phyloP scores from a whole-genome alignment of 768 basidiomycete genomes.

The Tricholoma saponaceum region DNA sequence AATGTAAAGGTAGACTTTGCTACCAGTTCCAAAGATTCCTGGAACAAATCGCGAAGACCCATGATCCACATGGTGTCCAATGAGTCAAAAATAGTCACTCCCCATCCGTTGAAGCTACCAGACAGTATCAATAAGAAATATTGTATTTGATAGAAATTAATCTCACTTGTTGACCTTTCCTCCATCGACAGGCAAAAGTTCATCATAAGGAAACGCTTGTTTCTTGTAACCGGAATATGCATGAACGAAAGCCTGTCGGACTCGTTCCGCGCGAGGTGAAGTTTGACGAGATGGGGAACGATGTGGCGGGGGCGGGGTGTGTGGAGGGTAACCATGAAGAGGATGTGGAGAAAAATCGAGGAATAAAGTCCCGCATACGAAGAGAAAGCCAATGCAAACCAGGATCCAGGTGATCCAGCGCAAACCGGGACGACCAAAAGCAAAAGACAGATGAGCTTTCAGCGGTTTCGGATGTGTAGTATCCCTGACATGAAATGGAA shows the following conservation, averaged over 20 bases:
- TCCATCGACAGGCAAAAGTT: conserved; percentile 51
- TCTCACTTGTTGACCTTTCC: conserved; percentile 50
- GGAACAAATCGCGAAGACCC: conserved; percentile 64
- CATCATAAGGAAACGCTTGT: conserved; percentile 53
- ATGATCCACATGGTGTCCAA: conserved; percentile 83
- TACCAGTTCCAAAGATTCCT: conserved; percentile 50
- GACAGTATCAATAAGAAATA: neutral
- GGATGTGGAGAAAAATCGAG: neutral
- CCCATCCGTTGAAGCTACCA: conserved; percentile 70
- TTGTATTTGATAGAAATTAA: neutral
- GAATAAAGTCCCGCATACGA: neutral
- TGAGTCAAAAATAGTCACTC: conserved; percentile 68
- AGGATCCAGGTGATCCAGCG: conserved; percentile 19
- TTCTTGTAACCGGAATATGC: conserved; percentile 54
- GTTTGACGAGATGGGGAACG: neutral
- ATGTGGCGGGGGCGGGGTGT: neutral
- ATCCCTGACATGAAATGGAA: neutral
- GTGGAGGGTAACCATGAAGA: neutral
- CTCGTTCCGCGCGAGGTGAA: conserved; percentile 40
- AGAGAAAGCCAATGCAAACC: neutral
- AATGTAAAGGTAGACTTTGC: conserved; percentile 43
- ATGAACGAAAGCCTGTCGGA: conserved; percentile 56
- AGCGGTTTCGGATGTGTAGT: neutral
- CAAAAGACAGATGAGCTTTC: neutral
- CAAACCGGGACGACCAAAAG: conserved; percentile 13